Conservation (phyloP, 1,139 yeast species). For the Hanseniaspora sp. region DNA sequence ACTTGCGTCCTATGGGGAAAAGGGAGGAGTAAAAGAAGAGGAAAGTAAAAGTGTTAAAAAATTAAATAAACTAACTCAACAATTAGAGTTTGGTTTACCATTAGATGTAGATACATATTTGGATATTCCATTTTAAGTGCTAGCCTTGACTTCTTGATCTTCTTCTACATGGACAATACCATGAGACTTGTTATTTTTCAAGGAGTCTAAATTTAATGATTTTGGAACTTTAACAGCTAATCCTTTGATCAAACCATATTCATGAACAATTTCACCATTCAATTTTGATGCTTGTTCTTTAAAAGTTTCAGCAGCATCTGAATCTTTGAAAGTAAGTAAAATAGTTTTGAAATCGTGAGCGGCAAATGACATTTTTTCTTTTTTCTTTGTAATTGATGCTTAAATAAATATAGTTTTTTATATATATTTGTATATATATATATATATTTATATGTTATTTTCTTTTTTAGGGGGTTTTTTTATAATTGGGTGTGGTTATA, state of each 20-base stretch:
- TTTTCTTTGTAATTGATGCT: too few relatives aligned
- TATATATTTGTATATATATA: too few relatives aligned
- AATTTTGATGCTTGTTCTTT: constrained; percentile 30
- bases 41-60: background rate
- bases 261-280: constrained; percentile 56
- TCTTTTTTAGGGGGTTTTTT: too few relatives aligned
- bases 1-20: background rate
- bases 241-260: constrained; percentile 58
- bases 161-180: constrained; percentile 24
- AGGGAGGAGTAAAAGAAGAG: background rate
- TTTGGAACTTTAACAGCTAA: constrained; percentile 33
- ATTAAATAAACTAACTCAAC: constrained; percentile 2
- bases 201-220: constrained; percentile 20
- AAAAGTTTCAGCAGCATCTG: constrained; percentile 21
- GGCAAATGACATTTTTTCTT: constrained; percentile 16
- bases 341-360: constrained; percentile 19
- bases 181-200: constrained; percentile 21
- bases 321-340: constrained; percentile 26
- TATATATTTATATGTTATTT: too few relatives aligned
- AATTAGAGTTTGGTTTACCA: constrained; percentile 12
- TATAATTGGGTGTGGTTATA: too few relatives aligned
- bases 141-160: constrained; percentile 22
- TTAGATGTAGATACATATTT: background rate
- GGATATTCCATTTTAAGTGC: constrained; percentile 2
- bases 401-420: too few relatives aligned